Evolutionary conservation across 805 yeast genomes (phyloP).

Genomic region (Barnettozyma salicaria): DNA sequence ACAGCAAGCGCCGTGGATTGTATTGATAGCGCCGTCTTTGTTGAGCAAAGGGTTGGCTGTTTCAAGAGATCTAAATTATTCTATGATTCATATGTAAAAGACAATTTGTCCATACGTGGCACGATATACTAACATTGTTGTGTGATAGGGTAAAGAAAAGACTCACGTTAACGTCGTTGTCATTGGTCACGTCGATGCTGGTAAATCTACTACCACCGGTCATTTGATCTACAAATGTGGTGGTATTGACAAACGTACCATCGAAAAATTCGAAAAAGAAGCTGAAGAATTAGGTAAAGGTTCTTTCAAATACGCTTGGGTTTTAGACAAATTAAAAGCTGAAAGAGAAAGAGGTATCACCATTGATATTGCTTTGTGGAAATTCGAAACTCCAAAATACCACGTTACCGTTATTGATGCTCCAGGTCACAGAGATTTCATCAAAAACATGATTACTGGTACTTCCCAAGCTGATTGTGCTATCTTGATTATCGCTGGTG

Average conservation of each 20-base stretch:
- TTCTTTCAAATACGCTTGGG: constrained; percentile 99
- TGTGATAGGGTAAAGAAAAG: constrained; percentile 82
- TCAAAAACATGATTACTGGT: constrained; percentile 94
- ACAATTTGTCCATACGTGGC: too few species aligned
- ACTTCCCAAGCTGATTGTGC: constrained; percentile 95
- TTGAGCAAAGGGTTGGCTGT: too few species aligned
- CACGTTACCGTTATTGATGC: constrained; percentile 90
- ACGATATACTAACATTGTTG: background rate
- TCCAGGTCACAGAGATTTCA: constrained; percentile 96
- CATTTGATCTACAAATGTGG: constrained; percentile 99
- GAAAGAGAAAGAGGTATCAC: constrained; percentile 98
- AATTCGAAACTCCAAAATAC: constrained; percentile 93
- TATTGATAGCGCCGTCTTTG: too few species aligned
- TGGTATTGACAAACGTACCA: constrained; percentile 98
- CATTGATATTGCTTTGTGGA: constrained; percentile 91
- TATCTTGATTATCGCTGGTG: constrained; percentile 86
- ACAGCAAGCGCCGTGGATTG: too few species aligned
- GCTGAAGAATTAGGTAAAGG: constrained; percentile 98
- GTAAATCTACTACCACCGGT: constrained; percentile 98
- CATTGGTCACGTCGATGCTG: constrained; percentile 99
- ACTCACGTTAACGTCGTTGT: constrained; percentile 99
- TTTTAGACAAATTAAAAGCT: constrained; percentile 90
- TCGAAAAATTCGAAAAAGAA: constrained; percentile 97
- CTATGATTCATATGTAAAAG: too few species aligned
- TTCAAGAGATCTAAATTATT: too few species aligned